Conservation (phyloP, 2,329 filamentous ascomycete genomes). For the Thielaviopsis musarum region DNA sequence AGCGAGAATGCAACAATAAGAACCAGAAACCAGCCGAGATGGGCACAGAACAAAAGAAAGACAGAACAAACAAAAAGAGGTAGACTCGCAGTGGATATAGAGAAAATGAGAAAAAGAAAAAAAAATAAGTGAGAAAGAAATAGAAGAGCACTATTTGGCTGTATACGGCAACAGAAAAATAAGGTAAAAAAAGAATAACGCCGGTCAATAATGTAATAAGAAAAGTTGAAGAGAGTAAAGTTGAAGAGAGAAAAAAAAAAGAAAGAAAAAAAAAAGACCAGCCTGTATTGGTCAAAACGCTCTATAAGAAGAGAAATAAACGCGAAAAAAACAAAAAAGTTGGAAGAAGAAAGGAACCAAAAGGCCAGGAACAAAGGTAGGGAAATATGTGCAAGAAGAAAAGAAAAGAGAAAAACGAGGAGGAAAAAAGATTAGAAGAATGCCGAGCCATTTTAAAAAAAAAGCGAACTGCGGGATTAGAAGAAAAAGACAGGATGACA, state of each 20-base stretch:
- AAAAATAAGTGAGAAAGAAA: neutral
- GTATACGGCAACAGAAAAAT: too few species aligned
- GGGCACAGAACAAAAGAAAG: neutral
- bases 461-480: too few species aligned
- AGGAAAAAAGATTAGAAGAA: too few species aligned
- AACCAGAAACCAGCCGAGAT: slow-evolving; percentile 1
- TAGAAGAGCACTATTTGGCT: neutral
- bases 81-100: too few species aligned
- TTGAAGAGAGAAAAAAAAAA: neutral
- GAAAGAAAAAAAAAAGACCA: neutral
- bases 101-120: neutral
- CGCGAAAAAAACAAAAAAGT: neutral
- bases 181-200: neutral
- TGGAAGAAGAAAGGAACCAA: neutral
- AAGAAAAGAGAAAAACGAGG: neutral
- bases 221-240: neutral
- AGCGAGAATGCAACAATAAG: neutral
- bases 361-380: neutral
- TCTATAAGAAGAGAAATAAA: neutral
- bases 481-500: too few species aligned
- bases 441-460: too few species aligned
- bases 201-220: neutral
- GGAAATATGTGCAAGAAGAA: neutral
- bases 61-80: slow-evolving; percentile 1
- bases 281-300: neutral